phyloP scores from a whole-genome alignment of 352 stramenopile species.

The Phytopythium delawarense region DNA sequence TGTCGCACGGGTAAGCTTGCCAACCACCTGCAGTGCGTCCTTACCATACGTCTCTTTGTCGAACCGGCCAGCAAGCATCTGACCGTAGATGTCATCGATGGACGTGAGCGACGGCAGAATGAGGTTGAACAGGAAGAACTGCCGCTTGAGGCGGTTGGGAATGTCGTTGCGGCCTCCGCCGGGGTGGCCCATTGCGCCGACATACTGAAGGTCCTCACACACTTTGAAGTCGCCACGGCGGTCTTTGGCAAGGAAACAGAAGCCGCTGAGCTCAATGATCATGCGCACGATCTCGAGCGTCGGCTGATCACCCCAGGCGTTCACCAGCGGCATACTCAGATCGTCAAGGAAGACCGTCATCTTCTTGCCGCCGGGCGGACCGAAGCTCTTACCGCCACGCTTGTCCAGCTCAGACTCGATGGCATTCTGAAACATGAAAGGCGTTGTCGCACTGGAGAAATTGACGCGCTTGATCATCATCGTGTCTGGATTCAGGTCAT shows the following conservation, averaged over 20 bases:
- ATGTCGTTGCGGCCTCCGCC: constrained; percentile 98
- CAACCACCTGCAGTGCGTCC: constrained; percentile 81
- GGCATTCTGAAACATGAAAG: constrained; percentile 97
- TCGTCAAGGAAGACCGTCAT: constrained; percentile 99
- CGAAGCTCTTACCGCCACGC: constrained; percentile 97
- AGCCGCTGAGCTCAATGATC: constrained; percentile 95
- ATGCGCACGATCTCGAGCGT: constrained; percentile 97
- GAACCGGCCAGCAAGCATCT: constrained; percentile 97
- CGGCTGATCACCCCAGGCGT: constrained; percentile 98
- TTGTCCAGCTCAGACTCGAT: constrained; percentile 99
- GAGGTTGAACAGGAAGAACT: constrained; percentile 99
- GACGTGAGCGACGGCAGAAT: constrained; percentile 96
- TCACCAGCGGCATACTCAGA: constrained; percentile 97
- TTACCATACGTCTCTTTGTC: constrained; percentile 84
- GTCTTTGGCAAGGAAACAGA: constrained; percentile 98
- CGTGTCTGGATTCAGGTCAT: constrained; percentile 89
- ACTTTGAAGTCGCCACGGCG: constrained; percentile 98
- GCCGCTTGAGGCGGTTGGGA: constrained; percentile 98
- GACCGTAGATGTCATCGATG: constrained; percentile 99
- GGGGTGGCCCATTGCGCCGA: constrained; percentile 97
- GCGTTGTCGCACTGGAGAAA: constrained; percentile 97
- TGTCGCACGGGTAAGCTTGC: constrained; percentile 93
- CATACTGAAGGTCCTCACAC: constrained; percentile 97
- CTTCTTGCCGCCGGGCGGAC: constrained; percentile 96
- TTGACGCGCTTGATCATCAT: constrained; percentile 98